Conservation (phyloP, 2,329 filamentous ascomycete species). For the Fusarium chaquense region DNA sequence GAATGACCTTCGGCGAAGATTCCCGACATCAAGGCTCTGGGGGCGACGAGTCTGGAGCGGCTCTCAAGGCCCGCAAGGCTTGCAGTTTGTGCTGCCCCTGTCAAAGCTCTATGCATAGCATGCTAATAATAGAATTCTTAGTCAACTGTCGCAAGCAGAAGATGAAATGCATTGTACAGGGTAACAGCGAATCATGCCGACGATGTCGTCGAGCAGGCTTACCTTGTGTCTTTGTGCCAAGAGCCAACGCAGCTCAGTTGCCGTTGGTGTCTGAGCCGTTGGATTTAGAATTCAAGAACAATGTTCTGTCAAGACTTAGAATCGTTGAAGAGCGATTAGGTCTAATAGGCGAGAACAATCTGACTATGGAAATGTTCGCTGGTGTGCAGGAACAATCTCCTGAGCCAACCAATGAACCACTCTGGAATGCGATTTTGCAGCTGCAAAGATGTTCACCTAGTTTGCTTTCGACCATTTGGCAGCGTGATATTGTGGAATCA, state of each 20-base stretch:
- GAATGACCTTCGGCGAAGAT: slow-evolving; percentile 20
- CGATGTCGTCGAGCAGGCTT: slow-evolving; percentile 21
- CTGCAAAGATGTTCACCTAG: neutral
- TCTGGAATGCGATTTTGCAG: slow-evolving; percentile 6
- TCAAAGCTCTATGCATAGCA: too few species aligned
- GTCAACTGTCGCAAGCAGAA: slow-evolving; percentile 28
- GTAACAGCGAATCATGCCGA: slow-evolving; percentile 19
- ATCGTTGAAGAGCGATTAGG: neutral
- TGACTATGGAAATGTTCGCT: neutral
- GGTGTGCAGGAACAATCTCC: neutral
- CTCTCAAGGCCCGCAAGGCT: slow-evolving; percentile 22
- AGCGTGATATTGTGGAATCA: slow-evolving; percentile 13
- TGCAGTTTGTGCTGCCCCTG: slow-evolving; percentile 12
- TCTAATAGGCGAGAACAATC: neutral
- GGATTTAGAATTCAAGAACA: slow-evolving; percentile 22
- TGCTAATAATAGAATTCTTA: slow-evolving; percentile 10
- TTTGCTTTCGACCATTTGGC: neutral
- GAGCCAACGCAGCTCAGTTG: slow-evolving; percentile 18
- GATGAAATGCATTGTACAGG: slow-evolving; percentile 29
- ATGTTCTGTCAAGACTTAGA: slow-evolving; percentile 1
- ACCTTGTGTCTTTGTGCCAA: slow-evolving; percentile 20
- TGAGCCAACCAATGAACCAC: slow-evolving; percentile 1
- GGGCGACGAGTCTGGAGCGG: slow-evolving; percentile 12
- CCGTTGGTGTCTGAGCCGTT: slow-evolving; percentile 7
- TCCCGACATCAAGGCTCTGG: slow-evolving; percentile 13